Evolutionary conservation across 345 rosid species (phyloP), one percentile per base, ranked within the genome.

Genomic region (Eucalyptus regnans): DNA sequence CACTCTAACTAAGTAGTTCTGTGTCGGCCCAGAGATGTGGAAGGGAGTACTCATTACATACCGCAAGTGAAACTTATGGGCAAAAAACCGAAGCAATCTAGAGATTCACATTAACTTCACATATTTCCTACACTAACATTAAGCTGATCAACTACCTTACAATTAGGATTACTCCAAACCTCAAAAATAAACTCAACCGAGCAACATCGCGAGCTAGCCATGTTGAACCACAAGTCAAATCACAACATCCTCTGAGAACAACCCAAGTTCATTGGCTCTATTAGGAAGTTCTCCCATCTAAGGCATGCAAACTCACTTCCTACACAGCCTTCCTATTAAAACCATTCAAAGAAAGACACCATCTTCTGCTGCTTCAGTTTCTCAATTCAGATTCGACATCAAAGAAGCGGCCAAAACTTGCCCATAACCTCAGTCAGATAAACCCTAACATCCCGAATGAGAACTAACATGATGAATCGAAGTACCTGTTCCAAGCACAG

Each of bases 401-500:
- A 71, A 71, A 76, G 83, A 37, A 76, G 83, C 83, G 15, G 84
- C 84, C 48, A 22, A 20, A 56, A 56, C 29, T 13, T 76, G 12
- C 48, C 84, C 84, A 11, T 6, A 10, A 41, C 48, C 27, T 2
- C 48, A 10, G 46, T 20, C 14, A 22, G 84, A 20, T 29, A 8
- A 41, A 20, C 20, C 5, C 15, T 37, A 76, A 3, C 16, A 7
- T 76, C 84, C 83, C 84, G 29, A 41, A 5, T 18, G 84, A 41
- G 15, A 76, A 20, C 84, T 5, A 20, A 41, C 27, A 5, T 0
- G 83, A 71, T 20, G 27, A 20, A 64, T 64, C 33, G 76, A n/a
- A 64, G 11, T n/a, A n/a, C 0, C 18, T 64, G 0, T 64, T 64
- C 76, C 76, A n/a, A 64, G 5, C 76, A 14, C 20, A 4, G 20